Base-by-base conservation (phyloP, 345 rosid species). In the Murraya koenigii region DNA sequence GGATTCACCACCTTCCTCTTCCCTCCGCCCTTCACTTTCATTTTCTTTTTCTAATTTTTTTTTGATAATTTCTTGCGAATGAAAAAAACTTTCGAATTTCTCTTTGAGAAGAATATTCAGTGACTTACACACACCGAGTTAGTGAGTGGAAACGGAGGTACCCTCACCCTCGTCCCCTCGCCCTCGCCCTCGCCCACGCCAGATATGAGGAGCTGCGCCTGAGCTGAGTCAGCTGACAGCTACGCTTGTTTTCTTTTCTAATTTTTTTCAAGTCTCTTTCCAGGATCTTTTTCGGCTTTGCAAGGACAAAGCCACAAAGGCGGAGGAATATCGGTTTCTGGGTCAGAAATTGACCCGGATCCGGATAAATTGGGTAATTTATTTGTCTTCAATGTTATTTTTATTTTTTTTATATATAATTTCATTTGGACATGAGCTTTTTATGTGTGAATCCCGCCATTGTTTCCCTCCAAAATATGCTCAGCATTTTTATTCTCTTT, bases 21-120 rank as follows among this genome's bases (percentile, higher is more conserved):
- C 69, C 73, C 80, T 76, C 85, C 85, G 5, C 80, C 75, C 78
- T 76, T 82, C 85, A 82, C 71, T 69, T 67, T 23, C 78, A 36
- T 75, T 19, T 60, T 30, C 13, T 1, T 13, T 55, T 5, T 26
- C 44, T 2, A 39, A 1, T 25, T 25, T 10, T 62, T 14, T 62
- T 13, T 17, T 15, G 7, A 7, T 49, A 49, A 22, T 35, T 65
- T 36, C 44, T 3, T 23, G 36, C 5, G n/a, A 65, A 36, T 22
- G 41, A 20, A 35, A 8, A 23, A 35, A 20, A 65, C 47, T 65
- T 20, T 4, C 7, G 47, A 36, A n/a, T 36, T 65, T 35, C 69
- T 65, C 26, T 22, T n/a, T 22, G 23, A 2, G 47, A 68, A 5
- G 7, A 44, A 44, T 44, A 13, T 14, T 25, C 6, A 22, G 35